phyloP scores from a whole-genome alignment of 2,329 filamentous ascomycete species.

The Beauveria sp. region DNA sequence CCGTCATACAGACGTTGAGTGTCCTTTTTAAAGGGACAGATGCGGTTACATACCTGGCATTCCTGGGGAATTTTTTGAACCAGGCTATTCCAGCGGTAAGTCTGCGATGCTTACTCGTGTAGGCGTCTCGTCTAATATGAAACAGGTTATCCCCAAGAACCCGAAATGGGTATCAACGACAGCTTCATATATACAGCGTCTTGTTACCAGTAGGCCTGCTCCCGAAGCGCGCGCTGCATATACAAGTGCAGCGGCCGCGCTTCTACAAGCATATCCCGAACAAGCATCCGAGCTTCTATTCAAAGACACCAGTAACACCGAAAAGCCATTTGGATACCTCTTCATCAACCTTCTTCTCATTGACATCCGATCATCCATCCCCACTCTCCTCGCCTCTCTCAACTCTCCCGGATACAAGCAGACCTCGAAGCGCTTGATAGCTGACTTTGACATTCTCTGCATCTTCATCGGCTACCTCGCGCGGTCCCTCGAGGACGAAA shows the following conservation, averaged over 20 bases:
- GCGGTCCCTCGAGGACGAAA: conserved; percentile 43
- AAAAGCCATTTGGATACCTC: conserved; percentile 53
- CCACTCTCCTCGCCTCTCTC: conserved; percentile 50
- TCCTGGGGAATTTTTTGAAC: conserved; percentile 45
- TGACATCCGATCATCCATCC: conserved; percentile 56
- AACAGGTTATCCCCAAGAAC: conserved; percentile 38
- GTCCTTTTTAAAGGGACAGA: conserved; percentile 52
- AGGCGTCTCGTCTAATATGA: conserved; percentile 10
- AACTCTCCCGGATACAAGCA: conserved; percentile 45
- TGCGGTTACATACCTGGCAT: conserved; percentile 50
- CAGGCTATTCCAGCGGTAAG: conserved; percentile 41
- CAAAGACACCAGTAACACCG: conserved; percentile 30
- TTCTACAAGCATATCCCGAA: conserved; percentile 48
- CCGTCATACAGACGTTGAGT: conserved; percentile 39
- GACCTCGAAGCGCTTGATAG: conserved; percentile 47
- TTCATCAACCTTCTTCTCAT: conserved; percentile 58
- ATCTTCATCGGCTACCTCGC: conserved; percentile 53
- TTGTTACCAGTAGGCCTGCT: conserved; percentile 49
- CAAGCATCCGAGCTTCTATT: conserved; percentile 45
- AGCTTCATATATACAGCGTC: conserved; percentile 40
- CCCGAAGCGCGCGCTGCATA: conserved; percentile 49
- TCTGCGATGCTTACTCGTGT: neutral
- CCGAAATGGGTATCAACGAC: conserved; percentile 47
- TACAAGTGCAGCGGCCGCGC: conserved; percentile 48
- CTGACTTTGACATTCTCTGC: conserved; percentile 55